Conservation (phyloP, 2,329 filamentous ascomycete genomes). For the Rutstroemia sp. region DNA sequence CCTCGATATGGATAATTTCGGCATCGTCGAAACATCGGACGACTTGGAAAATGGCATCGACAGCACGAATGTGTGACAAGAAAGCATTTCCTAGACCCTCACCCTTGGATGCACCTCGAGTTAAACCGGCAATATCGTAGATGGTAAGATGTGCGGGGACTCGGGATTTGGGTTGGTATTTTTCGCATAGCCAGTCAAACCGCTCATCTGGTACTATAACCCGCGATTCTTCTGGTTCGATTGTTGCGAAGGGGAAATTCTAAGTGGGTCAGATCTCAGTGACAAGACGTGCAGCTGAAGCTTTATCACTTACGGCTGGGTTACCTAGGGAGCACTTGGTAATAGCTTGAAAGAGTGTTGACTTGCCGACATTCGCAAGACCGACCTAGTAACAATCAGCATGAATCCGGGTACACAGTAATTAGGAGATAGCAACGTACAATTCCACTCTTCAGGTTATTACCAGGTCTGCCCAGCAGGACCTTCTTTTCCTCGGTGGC, state of each 20-base stretch:
- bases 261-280: constrained; percentile 31
- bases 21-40: constrained; percentile 97
- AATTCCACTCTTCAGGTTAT: constrained; percentile 99
- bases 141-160: constrained; percentile 98
- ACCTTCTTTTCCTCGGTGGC: constrained; percentile 87
- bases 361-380: constrained; percentile 98
- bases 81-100: constrained; percentile 96
- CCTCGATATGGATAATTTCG: constrained; percentile 99
- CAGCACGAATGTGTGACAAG: constrained; percentile 95
- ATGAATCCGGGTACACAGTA: background rate
- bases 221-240: constrained; percentile 95
- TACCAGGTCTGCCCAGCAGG: constrained; percentile 89
- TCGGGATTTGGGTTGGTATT: constrained; percentile 95
- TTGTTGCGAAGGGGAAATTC: constrained; percentile 99
- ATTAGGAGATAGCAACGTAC: constrained; percentile 45
- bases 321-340: constrained; percentile 97
- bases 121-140: constrained; percentile 97
- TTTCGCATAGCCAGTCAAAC: constrained; percentile 90
- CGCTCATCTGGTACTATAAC: constrained; percentile 95
- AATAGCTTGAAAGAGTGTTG: constrained; percentile 98
- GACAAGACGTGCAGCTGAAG: constrained; percentile 18
- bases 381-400: constrained; percentile 60
- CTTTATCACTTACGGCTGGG: constrained; percentile 65
- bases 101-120: constrained; percentile 90
- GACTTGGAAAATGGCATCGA: constrained; percentile 97